Percentiles rank a stretch among this genome's conserved stretches.
phyloP scores from a whole-genome alignment of 1,284 basidiomycete genomes.

The Pseudozyma hubeiensis region DNA sequence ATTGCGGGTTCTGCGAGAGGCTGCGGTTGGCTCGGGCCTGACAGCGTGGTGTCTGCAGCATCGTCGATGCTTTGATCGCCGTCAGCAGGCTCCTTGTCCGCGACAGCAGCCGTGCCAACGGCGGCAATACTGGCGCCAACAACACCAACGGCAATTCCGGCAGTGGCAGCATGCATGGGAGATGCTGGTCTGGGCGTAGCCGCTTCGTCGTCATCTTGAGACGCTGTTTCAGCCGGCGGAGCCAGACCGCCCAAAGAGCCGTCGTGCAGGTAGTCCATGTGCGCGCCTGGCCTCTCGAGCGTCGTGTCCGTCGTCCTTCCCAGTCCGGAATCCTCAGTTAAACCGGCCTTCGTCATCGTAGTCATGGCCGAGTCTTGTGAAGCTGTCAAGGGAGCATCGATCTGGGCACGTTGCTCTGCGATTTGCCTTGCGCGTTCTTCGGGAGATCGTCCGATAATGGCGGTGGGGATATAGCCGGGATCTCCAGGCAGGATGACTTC shows the following conservation, averaged over 20 bases:
- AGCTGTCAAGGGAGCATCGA: not conserved
- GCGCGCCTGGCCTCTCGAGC: constrained; percentile 1
- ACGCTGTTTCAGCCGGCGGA: constrained; percentile 1
- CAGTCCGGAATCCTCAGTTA: not conserved
- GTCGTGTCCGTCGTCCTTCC: constrained; percentile 14
- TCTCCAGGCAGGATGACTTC: constrained; percentile 42
- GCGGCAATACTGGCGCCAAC: not conserved
- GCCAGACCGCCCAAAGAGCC: constrained; percentile 1
- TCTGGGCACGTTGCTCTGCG: constrained; percentile 2
- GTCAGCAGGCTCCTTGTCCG: not conserved
- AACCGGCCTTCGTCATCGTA: not conserved
- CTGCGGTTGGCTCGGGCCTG: not conserved
- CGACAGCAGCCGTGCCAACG: not conserved
- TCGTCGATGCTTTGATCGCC: constrained; percentile 4
- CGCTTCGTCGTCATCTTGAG: constrained; percentile 3
- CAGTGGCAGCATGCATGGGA: constrained; percentile 1
- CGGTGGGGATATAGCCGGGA: constrained; percentile 21
- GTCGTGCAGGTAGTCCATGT: constrained; percentile 14
- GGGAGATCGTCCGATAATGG: constrained; percentile 21
- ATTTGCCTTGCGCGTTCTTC: constrained; percentile 18
- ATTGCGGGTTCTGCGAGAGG: not conserved
- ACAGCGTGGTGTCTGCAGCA: constrained; percentile 3
- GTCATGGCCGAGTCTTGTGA: not conserved
- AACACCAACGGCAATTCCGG: not conserved
- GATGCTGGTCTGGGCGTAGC: constrained; percentile 13